These are phyloP conservation scores for Dactylellina sp. DNA, from an alignment of 2,329 filamentous ascomycete species.

Conservation along the genomic window DNA sequence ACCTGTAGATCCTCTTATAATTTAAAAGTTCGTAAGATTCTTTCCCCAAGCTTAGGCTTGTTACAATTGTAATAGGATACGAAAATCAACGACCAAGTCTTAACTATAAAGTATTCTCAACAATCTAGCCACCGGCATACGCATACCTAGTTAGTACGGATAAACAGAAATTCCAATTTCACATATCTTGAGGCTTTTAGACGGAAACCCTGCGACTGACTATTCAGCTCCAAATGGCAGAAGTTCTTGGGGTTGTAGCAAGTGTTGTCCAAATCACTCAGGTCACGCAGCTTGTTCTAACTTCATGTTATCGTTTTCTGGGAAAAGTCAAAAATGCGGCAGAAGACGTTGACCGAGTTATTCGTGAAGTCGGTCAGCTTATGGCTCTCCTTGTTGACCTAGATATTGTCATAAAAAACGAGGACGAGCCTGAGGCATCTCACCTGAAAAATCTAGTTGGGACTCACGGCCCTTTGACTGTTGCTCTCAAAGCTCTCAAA, in stretches of 20 bases:
- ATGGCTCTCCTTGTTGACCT: conserved; percentile 18
- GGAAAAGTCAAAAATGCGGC: conserved; percentile 27
- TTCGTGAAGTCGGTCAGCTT: conserved; percentile 18
- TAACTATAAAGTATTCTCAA: neutral
- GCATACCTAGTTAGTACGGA: too few species aligned
- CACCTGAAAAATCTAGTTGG: conserved; percentile 11
- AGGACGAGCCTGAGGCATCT: conserved; percentile 11
- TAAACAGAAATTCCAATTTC: too few species aligned
- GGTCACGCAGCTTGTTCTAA: conserved; percentile 9
- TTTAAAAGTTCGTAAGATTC: neutral
- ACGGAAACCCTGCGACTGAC: neutral
- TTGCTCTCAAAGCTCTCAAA: conserved; percentile 11
- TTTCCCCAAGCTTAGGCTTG: neutral
- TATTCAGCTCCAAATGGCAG: conserved; percentile 1
- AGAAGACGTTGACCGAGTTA: conserved; percentile 15
- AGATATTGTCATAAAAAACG: conserved; percentile 9
- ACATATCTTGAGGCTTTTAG: neutral
- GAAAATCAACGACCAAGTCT: neutral
- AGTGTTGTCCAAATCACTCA: conserved; percentile 13
- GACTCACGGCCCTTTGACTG: conserved; percentile 23
- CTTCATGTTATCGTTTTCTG: conserved; percentile 20
- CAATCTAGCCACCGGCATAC: too few species aligned
- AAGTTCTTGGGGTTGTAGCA: conserved; percentile 25
- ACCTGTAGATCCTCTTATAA: neutral
- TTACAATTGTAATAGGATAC: too few species aligned